Evolutionary conservation across 495 filamentous ascomycete genomes (phyloP).

Genomic region (Aspergillus indologenus): DNA sequence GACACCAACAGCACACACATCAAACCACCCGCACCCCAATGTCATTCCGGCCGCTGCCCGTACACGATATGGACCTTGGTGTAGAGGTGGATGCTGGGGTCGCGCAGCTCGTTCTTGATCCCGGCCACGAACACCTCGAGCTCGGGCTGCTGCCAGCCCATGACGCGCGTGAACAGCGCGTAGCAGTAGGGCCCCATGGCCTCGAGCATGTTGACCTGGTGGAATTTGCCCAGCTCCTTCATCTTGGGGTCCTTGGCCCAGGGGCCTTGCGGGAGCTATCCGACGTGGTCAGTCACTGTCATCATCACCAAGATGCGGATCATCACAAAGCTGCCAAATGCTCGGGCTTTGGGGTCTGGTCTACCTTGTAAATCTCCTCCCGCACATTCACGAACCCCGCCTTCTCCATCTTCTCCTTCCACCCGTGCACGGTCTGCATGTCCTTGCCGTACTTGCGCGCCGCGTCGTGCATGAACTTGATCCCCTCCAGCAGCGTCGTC

Average conservation of each 20-base stretch:
- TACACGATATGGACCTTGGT: slow-evolving; percentile 36
- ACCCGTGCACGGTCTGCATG: slow-evolving; percentile 32
- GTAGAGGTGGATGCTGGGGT: slow-evolving; percentile 48
- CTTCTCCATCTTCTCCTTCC: slow-evolving; percentile 47
- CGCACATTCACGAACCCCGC: slow-evolving; percentile 55
- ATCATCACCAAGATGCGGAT: too few species aligned
- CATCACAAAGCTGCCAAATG: too few species aligned
- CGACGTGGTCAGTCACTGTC: not conserved
- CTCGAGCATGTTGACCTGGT: slow-evolving; percentile 46
- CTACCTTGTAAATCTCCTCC: slow-evolving; percentile 44
- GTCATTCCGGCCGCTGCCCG: slow-evolving; percentile 33
- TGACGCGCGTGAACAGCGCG: slow-evolving; percentile 52
- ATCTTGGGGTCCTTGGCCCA: slow-evolving; percentile 53
- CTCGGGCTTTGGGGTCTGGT: too few species aligned
- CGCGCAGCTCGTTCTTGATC: slow-evolving; percentile 51
- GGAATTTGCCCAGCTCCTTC: slow-evolving; percentile 49
- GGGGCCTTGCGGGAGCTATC: slow-evolving; percentile 39
- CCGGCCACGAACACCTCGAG: slow-evolving; percentile 52
- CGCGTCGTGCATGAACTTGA: slow-evolving; percentile 27
- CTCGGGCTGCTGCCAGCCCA: slow-evolving; percentile 51
- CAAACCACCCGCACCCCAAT: not conserved
- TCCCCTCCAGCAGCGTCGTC: slow-evolving; percentile 32
- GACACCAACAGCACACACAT: too few species aligned
- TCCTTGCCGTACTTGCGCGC: slow-evolving; percentile 38
- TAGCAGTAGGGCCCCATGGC: slow-evolving; percentile 50